These are phyloP conservation scores for Aureobasidium lini DNA, from an alignment of 2,329 filamentous ascomycete genomes.

Conservation along the genomic window DNA sequence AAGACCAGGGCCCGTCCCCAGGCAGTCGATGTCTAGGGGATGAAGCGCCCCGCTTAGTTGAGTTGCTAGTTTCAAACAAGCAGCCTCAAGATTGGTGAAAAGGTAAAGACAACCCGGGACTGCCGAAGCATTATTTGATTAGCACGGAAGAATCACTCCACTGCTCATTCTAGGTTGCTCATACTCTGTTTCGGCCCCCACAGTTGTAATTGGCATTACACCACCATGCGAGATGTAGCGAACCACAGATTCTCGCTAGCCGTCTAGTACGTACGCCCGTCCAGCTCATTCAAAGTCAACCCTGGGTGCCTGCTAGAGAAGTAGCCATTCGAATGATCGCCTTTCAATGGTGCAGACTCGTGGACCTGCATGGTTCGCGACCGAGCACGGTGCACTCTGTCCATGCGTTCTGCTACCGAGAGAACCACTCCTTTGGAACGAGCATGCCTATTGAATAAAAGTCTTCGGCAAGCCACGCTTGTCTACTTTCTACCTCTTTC, in stretches of 20 bases:
- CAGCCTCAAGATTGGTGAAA: neutral
- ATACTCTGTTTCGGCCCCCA: neutral
- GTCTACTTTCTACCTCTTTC: neutral
- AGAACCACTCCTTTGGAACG: neutral
- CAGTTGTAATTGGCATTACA: neutral
- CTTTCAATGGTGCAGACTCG: neutral
- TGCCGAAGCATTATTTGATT: neutral
- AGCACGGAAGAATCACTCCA: neutral
- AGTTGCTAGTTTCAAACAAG: neutral
- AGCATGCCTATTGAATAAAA: neutral
- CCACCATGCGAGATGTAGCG: neutral
- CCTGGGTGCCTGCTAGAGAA: neutral
- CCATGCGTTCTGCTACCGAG: constrained; percentile 1
- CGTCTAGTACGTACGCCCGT: neutral
- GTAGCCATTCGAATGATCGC: neutral
- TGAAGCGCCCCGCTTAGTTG: neutral
- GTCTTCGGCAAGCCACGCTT: neutral
- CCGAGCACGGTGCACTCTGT: neutral
- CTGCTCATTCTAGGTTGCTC: neutral
- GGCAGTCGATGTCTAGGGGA: neutral
- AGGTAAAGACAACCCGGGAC: neutral
- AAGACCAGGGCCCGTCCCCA: neutral
- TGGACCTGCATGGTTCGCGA: neutral
- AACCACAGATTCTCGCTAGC: neutral
- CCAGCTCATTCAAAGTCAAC: neutral